These are phyloP conservation scores for Chaetomiaceae sp. DNA, from an alignment of 2,329 filamentous ascomycete species.

Conservation along the genomic window DNA sequence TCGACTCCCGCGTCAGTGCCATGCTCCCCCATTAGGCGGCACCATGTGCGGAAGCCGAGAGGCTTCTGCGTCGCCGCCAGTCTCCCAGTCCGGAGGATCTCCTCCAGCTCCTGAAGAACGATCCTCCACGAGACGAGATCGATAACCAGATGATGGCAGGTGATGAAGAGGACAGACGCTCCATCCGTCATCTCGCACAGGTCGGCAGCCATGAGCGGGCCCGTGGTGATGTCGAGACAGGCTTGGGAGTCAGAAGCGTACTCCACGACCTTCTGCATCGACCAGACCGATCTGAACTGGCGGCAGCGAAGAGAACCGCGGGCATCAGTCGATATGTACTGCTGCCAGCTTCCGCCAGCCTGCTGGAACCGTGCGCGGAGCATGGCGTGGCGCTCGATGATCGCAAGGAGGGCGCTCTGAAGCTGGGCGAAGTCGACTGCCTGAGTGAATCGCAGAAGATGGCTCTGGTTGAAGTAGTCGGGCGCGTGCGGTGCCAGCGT, in stretches of 20 bases:
- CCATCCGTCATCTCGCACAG: constrained; percentile 11
- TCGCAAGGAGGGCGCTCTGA: not conserved
- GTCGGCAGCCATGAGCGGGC: constrained; percentile 26
- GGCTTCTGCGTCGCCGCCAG: constrained; percentile 4
- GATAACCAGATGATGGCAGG: constrained; percentile 35
- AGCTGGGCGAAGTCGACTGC: constrained; percentile 11
- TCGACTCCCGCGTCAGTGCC: constrained; percentile 1
- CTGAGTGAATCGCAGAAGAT: constrained; percentile 33
- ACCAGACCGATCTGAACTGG: not conserved
- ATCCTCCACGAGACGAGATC: constrained; percentile 45
- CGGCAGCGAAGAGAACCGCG: constrained; percentile 12
- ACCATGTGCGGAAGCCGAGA: constrained; percentile 37
- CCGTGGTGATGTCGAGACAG: constrained; percentile 22
- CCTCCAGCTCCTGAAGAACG: constrained; percentile 41
- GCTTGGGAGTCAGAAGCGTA: not conserved
- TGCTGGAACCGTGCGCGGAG: constrained; percentile 33
- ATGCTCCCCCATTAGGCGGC: constrained; percentile 28
- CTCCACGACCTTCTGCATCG: constrained; percentile 6
- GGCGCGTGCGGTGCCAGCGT: not conserved
- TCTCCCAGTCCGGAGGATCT: constrained; percentile 29
- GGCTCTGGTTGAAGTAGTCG: constrained; percentile 38
- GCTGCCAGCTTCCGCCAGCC: constrained; percentile 24
- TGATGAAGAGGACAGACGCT: not conserved
- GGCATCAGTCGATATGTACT: constrained; percentile 24
- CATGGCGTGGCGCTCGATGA: constrained; percentile 34